phyloP scores from a whole-genome alignment of 768 basidiomycete species.

The Neoboletus subvelutipes region DNA sequence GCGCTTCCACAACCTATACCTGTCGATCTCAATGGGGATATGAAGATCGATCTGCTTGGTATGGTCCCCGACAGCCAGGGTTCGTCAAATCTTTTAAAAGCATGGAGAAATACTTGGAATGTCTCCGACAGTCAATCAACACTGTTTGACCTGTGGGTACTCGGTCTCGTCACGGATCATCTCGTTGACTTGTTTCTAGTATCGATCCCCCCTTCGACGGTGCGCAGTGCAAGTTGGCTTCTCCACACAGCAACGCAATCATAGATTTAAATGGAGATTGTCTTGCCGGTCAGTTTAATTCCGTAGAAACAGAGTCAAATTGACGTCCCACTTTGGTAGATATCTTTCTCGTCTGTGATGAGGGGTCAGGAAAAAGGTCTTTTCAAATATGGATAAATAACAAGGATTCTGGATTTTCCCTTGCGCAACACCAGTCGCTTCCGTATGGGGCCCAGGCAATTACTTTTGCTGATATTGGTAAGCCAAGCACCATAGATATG shows the following conservation, averaged over 20 bases:
- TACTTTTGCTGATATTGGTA: slow-evolving; percentile 90
- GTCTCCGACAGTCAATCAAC: slow-evolving; percentile 47
- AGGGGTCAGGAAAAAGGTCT: slow-evolving; percentile 52
- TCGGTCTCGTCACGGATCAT: neutral
- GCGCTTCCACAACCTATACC: slow-evolving; percentile 78
- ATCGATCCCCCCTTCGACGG: slow-evolving; percentile 59
- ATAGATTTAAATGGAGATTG: slow-evolving; percentile 96
- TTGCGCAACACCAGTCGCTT: slow-evolving; percentile 65
- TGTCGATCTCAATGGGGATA: slow-evolving; percentile 83
- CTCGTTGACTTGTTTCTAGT: slow-evolving; percentile 35
- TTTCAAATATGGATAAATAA: slow-evolving; percentile 95
- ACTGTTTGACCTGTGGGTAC: slow-evolving; percentile 67
- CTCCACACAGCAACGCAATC: slow-evolving; percentile 93
- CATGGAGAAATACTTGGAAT: slow-evolving; percentile 86
- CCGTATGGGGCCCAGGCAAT: slow-evolving; percentile 78
- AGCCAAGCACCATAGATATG: slow-evolving; percentile 9
- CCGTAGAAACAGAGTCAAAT: neutral
- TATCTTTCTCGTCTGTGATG: slow-evolving; percentile 84
- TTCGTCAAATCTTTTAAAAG: slow-evolving; percentile 44
- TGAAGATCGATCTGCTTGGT: slow-evolving; percentile 87
- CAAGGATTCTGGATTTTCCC: slow-evolving; percentile 69
- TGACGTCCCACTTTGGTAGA: slow-evolving; percentile 45
- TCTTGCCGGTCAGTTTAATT: slow-evolving; percentile 61
- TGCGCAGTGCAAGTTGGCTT: slow-evolving; percentile 70
- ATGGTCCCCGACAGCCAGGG: slow-evolving; percentile 43